These are phyloP conservation scores for Venturia asperata DNA, from an alignment of 2,329 filamentous ascomycete genomes.

Conservation along the genomic window DNA sequence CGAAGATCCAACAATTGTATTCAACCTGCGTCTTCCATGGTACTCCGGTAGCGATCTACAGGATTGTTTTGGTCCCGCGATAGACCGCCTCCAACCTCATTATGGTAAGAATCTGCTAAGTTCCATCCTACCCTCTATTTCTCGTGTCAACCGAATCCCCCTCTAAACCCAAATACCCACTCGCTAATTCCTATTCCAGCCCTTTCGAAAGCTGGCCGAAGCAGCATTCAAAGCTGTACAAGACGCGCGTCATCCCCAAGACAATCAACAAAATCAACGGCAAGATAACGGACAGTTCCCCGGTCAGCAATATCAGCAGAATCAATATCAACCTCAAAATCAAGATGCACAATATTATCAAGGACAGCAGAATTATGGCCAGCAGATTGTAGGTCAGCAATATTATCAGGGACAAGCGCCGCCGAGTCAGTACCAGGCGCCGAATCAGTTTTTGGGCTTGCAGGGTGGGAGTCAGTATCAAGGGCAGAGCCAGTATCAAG, in stretches of 20 bases:
- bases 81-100: neutral
- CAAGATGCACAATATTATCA: neutral
- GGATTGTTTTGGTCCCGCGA: neutral
- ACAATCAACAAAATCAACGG: conserved; percentile 4
- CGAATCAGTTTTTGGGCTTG: neutral
- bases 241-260: conserved; percentile 6
- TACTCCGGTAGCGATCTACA: neutral
- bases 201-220: conserved; percentile 8
- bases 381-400: neutral
- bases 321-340: neutral
- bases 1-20: too few species aligned
- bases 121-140: neutral
- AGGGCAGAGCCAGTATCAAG: neutral
- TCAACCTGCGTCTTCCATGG: too few species aligned
- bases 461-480: conserved; percentile 2
- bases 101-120: neutral
- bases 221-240: conserved; percentile 12
- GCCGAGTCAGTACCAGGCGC: conserved; percentile 11
- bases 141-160: too few species aligned
- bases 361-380: neutral
- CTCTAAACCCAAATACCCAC: neutral
- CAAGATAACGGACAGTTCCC: conserved; percentile 3
- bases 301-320: conserved; percentile 9
- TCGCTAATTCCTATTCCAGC: neutral
- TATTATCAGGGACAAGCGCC: conserved; percentile 3